Evolutionary conservation across 257 asterid genomes (phyloP).

Genomic region (Solanum appendiculatum): DNA sequence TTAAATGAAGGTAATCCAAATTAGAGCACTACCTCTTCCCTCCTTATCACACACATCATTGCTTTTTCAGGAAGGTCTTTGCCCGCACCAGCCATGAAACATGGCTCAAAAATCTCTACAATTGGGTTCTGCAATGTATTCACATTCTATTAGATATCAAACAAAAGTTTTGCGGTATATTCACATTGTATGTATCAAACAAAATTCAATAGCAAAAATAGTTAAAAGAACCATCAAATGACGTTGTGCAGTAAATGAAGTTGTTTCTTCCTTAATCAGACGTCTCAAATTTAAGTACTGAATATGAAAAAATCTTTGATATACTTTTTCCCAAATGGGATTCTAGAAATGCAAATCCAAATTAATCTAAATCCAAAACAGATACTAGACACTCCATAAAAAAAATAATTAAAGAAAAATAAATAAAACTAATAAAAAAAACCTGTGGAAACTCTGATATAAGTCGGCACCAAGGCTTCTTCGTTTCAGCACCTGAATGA

Average conservation of each 20-base stretch:
- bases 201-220: not conserved
- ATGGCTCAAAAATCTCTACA: conserved; percentile 28
- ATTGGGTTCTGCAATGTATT: conserved; percentile 42
- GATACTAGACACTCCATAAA: no score
- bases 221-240: not conserved
- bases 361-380: not conserved
- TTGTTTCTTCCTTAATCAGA: fast-evolving
- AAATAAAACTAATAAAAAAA: not conserved
- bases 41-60: conserved; percentile 39
- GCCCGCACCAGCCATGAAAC: conserved; percentile 47
- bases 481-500: not conserved
- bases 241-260: fast-evolving
- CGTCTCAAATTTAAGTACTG: no score
- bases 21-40: conserved; percentile 28
- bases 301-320: no score
- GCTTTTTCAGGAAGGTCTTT: conserved; percentile 37
- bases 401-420: not conserved
- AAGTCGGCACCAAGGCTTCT: not conserved
- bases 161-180: conserved; percentile 31
- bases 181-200: not conserved
- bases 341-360: not conserved
- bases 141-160: not conserved
- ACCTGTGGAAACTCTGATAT: conserved; percentile 13
- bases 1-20: not conserved
- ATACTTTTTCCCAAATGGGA: no score